A percentile compares a stretch with the other conserved stretches of the same genome.
These are phyloP conservation scores for Luffa aegyptiaca DNA, from an alignment of 306 rosid species.

Conservation along the genomic window DNA sequence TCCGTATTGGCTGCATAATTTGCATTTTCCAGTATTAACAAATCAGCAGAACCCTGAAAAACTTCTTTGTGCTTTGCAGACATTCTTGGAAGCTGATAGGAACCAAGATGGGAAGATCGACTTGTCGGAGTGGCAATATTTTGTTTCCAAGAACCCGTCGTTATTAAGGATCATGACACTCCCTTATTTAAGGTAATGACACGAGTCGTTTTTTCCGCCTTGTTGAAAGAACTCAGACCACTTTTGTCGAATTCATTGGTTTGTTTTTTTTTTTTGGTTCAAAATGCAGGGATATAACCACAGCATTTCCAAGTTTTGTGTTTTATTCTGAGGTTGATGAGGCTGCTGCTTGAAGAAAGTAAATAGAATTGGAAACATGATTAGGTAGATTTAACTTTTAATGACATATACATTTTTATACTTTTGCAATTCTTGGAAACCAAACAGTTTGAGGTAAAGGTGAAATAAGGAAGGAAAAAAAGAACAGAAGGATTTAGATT, in stretches of 20 bases:
- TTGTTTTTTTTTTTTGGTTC: too few species aligned
- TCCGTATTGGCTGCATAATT: not conserved
- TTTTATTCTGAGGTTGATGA: slow-evolving; percentile 81
- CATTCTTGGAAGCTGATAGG: slow-evolving; percentile 75
- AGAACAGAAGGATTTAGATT: not conserved
- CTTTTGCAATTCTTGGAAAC: not conserved
- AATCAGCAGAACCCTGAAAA: not conserved
- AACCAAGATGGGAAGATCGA: slow-evolving; percentile 90
- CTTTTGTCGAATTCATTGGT: too few species aligned
- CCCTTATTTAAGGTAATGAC: slow-evolving; percentile 59
- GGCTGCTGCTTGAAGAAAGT: slow-evolving; percentile 33
- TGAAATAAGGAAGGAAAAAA: not conserved
- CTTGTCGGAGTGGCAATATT: slow-evolving; percentile 55
- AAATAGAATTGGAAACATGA: not conserved
- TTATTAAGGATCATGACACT: slow-evolving; percentile 78
- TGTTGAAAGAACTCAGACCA: not conserved
- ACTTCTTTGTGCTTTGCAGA: slow-evolving; percentile 25
- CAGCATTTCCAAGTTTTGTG: slow-evolving; percentile 83
- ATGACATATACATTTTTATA: not conserved
- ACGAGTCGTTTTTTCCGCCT: not conserved
- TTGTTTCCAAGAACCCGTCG: slow-evolving; percentile 69
- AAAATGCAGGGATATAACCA: slow-evolving; percentile 73
- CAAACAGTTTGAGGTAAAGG: not conserved
- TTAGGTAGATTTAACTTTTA: not conserved
- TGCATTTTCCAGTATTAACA: not conserved